Base-by-base conservation (phyloP, 768 basidiomycete genomes). In the Tricholoma sp. region DNA sequence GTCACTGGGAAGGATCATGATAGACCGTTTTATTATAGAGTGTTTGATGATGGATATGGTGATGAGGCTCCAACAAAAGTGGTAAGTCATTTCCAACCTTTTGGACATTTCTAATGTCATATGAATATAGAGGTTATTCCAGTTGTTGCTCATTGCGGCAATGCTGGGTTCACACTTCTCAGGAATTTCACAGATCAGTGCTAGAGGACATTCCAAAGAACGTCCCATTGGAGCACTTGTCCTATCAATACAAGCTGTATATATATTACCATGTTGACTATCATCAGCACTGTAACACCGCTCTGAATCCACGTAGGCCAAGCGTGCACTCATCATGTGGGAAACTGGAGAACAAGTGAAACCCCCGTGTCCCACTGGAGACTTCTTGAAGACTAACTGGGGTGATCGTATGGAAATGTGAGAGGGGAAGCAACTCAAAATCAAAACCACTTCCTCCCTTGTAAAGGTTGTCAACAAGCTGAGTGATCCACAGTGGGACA, bases 311-410 rank as follows among this genome's bases (percentile, higher is more conserved):
- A 20, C 11, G 29, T 18, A 55, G 54, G 54, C 49, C 29, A 48
- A 49, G 32, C 29, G 47, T 36, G 48, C 45, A 33, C 54, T 55
- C 29, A 17, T 32, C 11, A 31, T 31, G 33, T 55, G 47, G 44
- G 49, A 49, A 33, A 34, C 20, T 29, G 42, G 54, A 17, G 28
- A 11, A 18, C 45, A 50, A 47, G 48, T 29, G 1, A 47, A 48
- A 31, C 54, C 47, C 13, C 17, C 17, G 7, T n/a, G 47, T 37
- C 54, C 44, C 24, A 33, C 54, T 28, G 54, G 54, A 6, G 45
- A 55, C 24, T 55, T 55, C 49, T 55, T 48, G 4, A 55, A 55
- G 54, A 55, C 45, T 9, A 55, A 55, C 42, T 55, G 54, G 54
- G 54, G 45, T 32, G 54, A 55, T 34, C 54, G 37, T 8, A 31